phyloP scores from a whole-genome alignment of 441 rosid species.

The Corymbia citriodora region DNA sequence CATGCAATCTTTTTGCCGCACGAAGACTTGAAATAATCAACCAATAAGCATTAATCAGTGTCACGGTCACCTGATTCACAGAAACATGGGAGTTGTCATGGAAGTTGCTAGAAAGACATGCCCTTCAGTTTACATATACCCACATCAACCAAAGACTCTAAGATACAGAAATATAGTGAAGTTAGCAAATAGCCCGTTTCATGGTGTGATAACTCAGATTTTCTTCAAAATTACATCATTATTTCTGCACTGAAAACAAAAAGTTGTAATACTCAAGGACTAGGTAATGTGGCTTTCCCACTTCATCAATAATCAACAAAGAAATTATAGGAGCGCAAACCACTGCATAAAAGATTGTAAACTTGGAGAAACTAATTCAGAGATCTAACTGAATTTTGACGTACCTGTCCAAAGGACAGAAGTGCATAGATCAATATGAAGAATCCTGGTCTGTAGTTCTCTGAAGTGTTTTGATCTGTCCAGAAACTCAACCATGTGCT shows the following conservation, averaged over 20 bases:
- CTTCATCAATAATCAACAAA: background rate
- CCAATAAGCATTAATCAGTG: constrained; percentile 84
- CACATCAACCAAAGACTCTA: background rate
- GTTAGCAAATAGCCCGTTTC: background rate
- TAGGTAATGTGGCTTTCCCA: background rate
- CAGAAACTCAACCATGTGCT: constrained; percentile 97
- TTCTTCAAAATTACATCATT: background rate
- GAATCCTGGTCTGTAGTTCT: constrained; percentile 55
- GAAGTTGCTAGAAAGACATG: background rate
- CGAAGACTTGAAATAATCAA: constrained; percentile 75
- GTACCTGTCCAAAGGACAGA: constrained; percentile 90
- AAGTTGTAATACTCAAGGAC: background rate
- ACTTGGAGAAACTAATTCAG: background rate
- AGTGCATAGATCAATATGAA: constrained; percentile 68
- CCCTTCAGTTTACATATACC: background rate
- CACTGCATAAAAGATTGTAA: background rate
- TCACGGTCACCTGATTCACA: constrained; percentile 61
- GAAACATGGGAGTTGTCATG: background rate
- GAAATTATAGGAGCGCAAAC: background rate
- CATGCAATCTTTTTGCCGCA: constrained; percentile 88
- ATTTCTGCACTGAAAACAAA: background rate
- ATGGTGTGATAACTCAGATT: background rate
- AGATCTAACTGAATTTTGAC: constrained; percentile 4
- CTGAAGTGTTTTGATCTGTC: constrained; percentile 71
- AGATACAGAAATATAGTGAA: background rate